phyloP scores from a whole-genome alignment of 2,329 filamentous ascomycete genomes.

The Metarhizium humberi region DNA sequence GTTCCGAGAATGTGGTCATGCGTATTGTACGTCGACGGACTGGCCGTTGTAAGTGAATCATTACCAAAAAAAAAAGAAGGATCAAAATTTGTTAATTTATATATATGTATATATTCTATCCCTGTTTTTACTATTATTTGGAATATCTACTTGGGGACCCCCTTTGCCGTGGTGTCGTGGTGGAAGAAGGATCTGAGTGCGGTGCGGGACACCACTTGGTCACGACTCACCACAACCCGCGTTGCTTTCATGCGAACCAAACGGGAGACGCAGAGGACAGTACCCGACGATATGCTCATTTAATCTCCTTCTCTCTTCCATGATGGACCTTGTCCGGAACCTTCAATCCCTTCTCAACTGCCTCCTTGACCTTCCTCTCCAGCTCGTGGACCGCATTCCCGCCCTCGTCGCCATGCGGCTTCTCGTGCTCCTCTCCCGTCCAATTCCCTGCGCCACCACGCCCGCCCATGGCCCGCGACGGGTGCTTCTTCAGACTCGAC shows the following conservation, averaged over 20 bases:
- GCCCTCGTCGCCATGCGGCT: constrained; percentile 13
- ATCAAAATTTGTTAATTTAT: too few relatives aligned
- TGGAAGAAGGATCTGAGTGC: too few relatives aligned
- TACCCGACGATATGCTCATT: neutral
- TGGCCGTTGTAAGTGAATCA: neutral
- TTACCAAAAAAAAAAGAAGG: neutral
- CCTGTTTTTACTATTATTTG: too few relatives aligned
- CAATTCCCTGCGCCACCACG: constrained; percentile 53
- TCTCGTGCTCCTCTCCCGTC: constrained; percentile 19
- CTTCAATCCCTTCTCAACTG: constrained; percentile 37
- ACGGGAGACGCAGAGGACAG: too few relatives aligned
- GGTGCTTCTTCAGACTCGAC: constrained; percentile 19
- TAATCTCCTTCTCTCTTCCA: constrained; percentile 10
- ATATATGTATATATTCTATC: too few relatives aligned
- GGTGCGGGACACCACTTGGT: too few relatives aligned
- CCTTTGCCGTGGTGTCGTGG: too few relatives aligned
- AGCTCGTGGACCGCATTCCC: constrained; percentile 26
- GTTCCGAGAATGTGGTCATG: constrained; percentile 6
- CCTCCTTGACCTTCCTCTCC: constrained; percentile 32
- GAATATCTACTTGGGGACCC: too few relatives aligned
- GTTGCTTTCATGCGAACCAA: too few relatives aligned
- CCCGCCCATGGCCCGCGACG: constrained; percentile 23
- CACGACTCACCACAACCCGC: too few relatives aligned
- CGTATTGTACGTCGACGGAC: neutral
- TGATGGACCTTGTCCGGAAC: constrained; percentile 37